These are phyloP conservation scores for Lasiodiplodia sp. DNA, from an alignment of 2,329 filamentous ascomycete genomes.

Conservation along the genomic window DNA sequence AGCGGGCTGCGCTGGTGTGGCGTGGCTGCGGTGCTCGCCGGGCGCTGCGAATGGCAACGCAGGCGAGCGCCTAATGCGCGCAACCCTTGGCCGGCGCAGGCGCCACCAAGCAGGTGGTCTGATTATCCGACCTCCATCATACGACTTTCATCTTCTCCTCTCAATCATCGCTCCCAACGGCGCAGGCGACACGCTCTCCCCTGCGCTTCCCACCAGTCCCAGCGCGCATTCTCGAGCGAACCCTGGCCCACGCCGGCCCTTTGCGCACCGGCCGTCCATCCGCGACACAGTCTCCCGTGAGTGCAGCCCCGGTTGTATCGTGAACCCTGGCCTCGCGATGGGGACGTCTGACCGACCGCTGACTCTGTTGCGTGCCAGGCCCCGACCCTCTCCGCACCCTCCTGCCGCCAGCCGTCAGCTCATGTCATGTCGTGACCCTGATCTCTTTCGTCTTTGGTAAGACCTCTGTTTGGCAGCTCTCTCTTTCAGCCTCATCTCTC, in stretches of 20 bases:
- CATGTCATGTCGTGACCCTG: conserved; percentile 32
- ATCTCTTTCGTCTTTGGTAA: conserved; percentile 34
- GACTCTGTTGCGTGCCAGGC: conserved; percentile 27
- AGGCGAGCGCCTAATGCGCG: conserved; percentile 10
- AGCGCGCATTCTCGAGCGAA: conserved; percentile 25
- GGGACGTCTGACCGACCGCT: conserved; percentile 27
- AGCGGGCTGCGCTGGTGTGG: neutral
- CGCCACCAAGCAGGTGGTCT: conserved; percentile 21
- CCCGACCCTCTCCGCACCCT: conserved; percentile 25
- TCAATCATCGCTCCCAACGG: conserved; percentile 24
- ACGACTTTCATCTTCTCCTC: conserved; percentile 22
- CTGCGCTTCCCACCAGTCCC: conserved; percentile 26
- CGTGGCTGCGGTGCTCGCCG: conserved; percentile 3
- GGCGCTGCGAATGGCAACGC: neutral
- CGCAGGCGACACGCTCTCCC: conserved; percentile 28
- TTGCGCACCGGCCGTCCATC: conserved; percentile 22
- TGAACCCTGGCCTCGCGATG: conserved; percentile 26
- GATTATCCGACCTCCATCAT: conserved; percentile 23
- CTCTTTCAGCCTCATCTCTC: conserved; percentile 27
- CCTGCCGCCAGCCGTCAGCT: conserved; percentile 28
- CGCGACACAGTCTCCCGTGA: conserved; percentile 26
- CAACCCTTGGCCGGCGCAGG: conserved; percentile 15
- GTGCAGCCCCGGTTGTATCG: conserved; percentile 26
- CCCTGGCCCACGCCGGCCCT: conserved; percentile 26
- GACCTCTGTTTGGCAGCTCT: conserved; percentile 30